Conservation (phyloP, 345 rosid genomes). For the Lenwebbia sp. region DNA sequence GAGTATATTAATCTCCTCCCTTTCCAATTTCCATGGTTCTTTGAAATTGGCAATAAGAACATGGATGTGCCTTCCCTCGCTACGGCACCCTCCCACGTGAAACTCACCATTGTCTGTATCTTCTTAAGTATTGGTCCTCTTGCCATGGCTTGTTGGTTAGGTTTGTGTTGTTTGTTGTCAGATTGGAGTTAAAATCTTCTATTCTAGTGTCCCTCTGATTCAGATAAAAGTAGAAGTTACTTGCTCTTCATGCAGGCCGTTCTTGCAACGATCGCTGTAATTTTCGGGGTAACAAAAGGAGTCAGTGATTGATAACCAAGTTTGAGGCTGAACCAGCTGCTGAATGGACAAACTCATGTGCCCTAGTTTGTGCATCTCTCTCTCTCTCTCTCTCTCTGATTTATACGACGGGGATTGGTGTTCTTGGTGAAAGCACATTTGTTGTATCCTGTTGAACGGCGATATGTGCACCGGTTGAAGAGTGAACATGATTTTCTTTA, state of each 20-base stretch:
- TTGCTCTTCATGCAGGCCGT: conserved; percentile 43
- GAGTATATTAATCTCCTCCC: conserved; percentile 11
- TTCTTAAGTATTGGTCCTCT: not conserved
- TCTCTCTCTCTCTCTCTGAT: not conserved
- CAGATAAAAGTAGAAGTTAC: not conserved
- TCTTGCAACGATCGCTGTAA: conserved; percentile 58
- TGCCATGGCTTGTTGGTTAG: not conserved
- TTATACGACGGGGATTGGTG: not conserved
- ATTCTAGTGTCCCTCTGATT: not conserved
- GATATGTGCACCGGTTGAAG: not conserved
- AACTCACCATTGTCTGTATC: not conserved
- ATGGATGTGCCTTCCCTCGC: not conserved
- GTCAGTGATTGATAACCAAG: conserved; percentile 31
- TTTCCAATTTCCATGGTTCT: not conserved
- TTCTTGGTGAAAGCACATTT: not conserved
- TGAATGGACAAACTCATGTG: not conserved
- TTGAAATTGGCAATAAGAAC: not conserved
- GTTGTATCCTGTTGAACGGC: not conserved
- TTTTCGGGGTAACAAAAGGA: conserved; percentile 60
- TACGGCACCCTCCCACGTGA: not conserved
- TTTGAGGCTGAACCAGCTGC: conserved; percentile 2
- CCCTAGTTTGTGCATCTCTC: not conserved
- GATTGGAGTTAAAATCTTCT: not conserved
- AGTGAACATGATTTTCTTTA: not conserved
- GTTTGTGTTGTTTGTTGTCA: not conserved